Evolutionary conservation across 2,329 filamentous ascomycete species (phyloP).

Genomic region (Sclerotinia trifoliorum): DNA sequence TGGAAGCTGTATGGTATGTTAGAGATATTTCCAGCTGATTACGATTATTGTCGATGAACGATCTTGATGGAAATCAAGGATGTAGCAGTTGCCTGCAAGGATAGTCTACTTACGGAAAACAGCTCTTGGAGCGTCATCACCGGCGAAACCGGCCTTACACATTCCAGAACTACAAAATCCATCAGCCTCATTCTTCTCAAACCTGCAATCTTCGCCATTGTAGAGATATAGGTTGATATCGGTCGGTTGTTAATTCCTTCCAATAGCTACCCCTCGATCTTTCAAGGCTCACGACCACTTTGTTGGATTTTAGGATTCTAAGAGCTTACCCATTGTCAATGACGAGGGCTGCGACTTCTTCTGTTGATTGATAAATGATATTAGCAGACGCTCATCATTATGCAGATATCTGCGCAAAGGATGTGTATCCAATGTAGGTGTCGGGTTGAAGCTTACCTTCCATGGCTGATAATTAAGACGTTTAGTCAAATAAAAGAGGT

Average conservation of each 20-base stretch:
- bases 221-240: conserved; percentile 23
- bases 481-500: conserved; percentile 33
- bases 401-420: conserved; percentile 28
- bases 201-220: conserved; percentile 21
- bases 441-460: conserved; percentile 41
- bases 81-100: conserved; percentile 31
- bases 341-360: conserved; percentile 99
- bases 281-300: conserved; percentile 24
- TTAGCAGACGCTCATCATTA: conserved; percentile 34
- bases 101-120: conserved; percentile 90
- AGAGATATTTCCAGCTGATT: conserved; percentile 24
- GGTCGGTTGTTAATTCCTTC: conserved; percentile 14
- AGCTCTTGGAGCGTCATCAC: conserved; percentile 99
- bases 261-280: conserved; percentile 32
- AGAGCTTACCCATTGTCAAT: conserved; percentile 99
- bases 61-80: conserved; percentile 5
- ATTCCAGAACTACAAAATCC: conserved; percentile 82
- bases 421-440: background rate
- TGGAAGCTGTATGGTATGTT: conserved; percentile 68
- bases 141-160: conserved; percentile 99
- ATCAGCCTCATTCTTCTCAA: conserved; percentile 30
- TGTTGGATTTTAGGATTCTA: conserved; percentile 29
- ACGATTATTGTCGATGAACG: background rate
- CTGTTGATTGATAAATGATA: conserved; percentile 51
- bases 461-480: conserved; percentile 43